Percentiles rank a stretch among this genome's conserved stretches.
Conservation (phyloP, 2,329 filamentous ascomycete genomes). For the Aspergillus udagawae region DNA sequence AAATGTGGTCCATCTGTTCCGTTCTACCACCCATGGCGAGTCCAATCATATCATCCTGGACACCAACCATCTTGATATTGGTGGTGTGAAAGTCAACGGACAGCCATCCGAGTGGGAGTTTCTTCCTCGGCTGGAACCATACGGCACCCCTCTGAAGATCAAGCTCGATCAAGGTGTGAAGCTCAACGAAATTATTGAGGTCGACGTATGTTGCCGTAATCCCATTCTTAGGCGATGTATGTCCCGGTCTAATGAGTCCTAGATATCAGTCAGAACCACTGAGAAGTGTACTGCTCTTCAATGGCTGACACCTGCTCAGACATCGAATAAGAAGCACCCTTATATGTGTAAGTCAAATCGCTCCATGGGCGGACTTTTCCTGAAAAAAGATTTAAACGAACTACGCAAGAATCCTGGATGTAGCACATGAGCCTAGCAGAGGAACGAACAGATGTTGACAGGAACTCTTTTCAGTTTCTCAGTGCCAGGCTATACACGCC, state of each 20-base stretch:
- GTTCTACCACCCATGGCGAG: constrained; percentile 69
- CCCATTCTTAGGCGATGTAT: not conserved
- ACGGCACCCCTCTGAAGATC: constrained; percentile 49
- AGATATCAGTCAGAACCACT: constrained; percentile 76
- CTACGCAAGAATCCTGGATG: not conserved
- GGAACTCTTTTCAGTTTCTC: constrained; percentile 58
- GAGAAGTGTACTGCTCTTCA: constrained; percentile 86
- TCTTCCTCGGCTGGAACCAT: constrained; percentile 66
- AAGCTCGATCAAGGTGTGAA: constrained; percentile 45
- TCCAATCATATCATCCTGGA: constrained; percentile 80
- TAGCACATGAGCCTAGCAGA: not conserved
- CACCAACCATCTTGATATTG: constrained; percentile 76
- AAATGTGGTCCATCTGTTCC: constrained; percentile 69
- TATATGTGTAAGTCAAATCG: constrained; percentile 66
- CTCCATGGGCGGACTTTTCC: constrained; percentile 32
- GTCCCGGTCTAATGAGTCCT: constrained; percentile 3
- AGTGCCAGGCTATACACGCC: constrained; percentile 95
- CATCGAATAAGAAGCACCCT: constrained; percentile 89
- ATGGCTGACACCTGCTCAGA: constrained; percentile 91
- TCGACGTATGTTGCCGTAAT: constrained; percentile 39
- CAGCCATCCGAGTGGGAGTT: constrained; percentile 65
- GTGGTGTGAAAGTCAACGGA: constrained; percentile 66
- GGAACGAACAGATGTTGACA: not conserved
- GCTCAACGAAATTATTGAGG: constrained; percentile 44
- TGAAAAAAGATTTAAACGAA: constrained; percentile 17